A percentile compares a stretch with the other conserved stretches of the same genome.
These are phyloP conservation scores for Cronartium quercuum DNA, from an alignment of 1,284 basidiomycete species.

Conservation along the genomic window DNA sequence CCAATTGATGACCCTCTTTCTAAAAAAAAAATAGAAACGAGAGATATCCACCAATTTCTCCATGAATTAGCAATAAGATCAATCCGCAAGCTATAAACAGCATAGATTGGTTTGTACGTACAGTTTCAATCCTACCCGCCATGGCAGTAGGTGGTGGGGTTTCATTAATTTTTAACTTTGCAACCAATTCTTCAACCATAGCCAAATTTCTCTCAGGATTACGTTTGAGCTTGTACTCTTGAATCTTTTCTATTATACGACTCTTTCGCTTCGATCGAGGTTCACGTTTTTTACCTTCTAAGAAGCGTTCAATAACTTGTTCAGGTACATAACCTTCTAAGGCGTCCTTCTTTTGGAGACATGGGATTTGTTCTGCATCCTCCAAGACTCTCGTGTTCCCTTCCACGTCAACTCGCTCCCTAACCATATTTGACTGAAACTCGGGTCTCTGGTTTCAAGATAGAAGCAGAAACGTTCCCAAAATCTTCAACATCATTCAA, in stretches of 20 bases:
- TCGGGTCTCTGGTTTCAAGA: slow-evolving; percentile 29
- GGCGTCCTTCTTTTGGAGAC: slow-evolving; percentile 52
- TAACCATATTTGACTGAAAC: slow-evolving; percentile 60
- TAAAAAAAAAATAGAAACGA: background rate
- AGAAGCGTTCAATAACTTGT: background rate
- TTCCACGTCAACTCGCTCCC: slow-evolving; percentile 74
- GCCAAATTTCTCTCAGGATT: background rate
- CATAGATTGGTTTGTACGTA: background rate
- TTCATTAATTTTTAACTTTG: background rate
- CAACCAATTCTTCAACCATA: background rate
- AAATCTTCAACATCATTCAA: background rate
- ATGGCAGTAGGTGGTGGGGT: background rate
- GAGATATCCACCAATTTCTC: too few relatives aligned
- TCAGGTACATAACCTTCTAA: background rate
- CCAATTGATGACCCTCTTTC: background rate
- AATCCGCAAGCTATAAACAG: background rate
- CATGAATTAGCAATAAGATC: too few relatives aligned
- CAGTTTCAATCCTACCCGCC: background rate
- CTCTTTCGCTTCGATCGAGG: background rate
- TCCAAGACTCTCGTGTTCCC: slow-evolving; percentile 76
- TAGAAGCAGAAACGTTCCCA: background rate
- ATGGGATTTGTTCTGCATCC: slow-evolving; percentile 60
- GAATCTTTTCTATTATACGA: background rate
- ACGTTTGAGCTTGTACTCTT: background rate
- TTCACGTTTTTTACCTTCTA: background rate